These are phyloP conservation scores for Suillus luteus DNA, from an alignment of 768 basidiomycete species.

Conservation along the genomic window DNA sequence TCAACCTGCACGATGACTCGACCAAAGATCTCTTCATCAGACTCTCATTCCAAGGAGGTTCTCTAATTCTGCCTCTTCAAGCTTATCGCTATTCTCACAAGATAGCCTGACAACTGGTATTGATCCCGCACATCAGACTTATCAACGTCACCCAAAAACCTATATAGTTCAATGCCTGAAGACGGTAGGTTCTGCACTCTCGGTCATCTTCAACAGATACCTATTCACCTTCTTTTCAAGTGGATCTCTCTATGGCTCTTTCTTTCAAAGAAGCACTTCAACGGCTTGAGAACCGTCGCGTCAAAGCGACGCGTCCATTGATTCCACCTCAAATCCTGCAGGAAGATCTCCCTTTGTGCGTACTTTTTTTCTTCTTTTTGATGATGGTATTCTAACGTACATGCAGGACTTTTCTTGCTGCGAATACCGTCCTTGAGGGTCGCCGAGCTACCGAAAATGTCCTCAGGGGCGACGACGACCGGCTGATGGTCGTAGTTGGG, in stretches of 20 bases:
- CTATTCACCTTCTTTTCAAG: conserved; percentile 18
- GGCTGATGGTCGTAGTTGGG: conserved; percentile 91
- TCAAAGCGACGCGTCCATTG: conserved; percentile 83
- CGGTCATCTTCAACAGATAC: conserved; percentile 24
- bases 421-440: conserved; percentile 88
- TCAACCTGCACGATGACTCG: conserved; percentile 11
- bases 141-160: not conserved
- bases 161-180: conserved; percentile 21
- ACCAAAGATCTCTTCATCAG: conserved; percentile 10
- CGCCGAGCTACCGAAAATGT: conserved; percentile 77
- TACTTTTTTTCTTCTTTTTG: conserved; percentile 1
- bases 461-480: conserved; percentile 85
- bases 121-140: conserved; percentile 12
- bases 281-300: conserved; percentile 84
- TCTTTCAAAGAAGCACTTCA: conserved; percentile 78
- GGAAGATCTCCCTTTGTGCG: conserved; percentile 88
- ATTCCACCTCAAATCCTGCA: conserved; percentile 95
- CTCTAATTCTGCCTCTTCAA: conserved; percentile 7
- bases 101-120: conserved; percentile 15
- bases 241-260: conserved; percentile 63
- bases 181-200: conserved; percentile 22
- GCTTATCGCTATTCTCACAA: conserved; percentile 13
- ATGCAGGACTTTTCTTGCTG: conserved; percentile 70
- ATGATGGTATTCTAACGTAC: conserved; percentile 13
- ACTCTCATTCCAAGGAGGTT: conserved; percentile 6